Evolutionary conservation across 208 protist genomes (phyloP).

Genomic region (Trypanosoma boissoni): DNA sequence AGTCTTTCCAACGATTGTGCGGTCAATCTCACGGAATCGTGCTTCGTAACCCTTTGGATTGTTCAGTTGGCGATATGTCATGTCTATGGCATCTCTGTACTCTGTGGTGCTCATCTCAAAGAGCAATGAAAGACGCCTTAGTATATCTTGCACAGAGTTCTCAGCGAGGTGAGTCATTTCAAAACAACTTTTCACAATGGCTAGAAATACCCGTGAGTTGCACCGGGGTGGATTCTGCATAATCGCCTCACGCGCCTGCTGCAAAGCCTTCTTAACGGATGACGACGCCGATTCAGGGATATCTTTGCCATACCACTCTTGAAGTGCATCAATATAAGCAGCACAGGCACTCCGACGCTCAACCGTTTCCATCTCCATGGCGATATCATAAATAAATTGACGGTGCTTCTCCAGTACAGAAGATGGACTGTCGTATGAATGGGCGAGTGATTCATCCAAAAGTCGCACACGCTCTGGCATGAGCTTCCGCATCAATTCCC

Average conservation of each 20-base stretch:
- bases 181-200: constrained; percentile 39
- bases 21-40: constrained; percentile 59
- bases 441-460: constrained; percentile 9
- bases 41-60: constrained; percentile 66
- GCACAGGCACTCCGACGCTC: constrained; percentile 34
- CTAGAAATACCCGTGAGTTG: constrained; percentile 28
- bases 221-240: constrained; percentile 20
- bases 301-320: constrained; percentile 24
- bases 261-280: constrained; percentile 24
- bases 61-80: constrained; percentile 35
- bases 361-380: constrained; percentile 28
- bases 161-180: constrained; percentile 42
- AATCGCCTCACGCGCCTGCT: constrained; percentile 33
- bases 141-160: constrained; percentile 50
- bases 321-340: constrained; percentile 47
- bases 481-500: constrained; percentile 40
- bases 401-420: constrained; percentile 36
- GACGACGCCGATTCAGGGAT: constrained; percentile 35
- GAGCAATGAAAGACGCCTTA: constrained; percentile 46
- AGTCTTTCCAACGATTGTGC: constrained; percentile 31
- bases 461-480: constrained; percentile 10
- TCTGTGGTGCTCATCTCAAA: constrained; percentile 36
- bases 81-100: constrained; percentile 45
- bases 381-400: constrained; percentile 34
- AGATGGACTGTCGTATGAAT: constrained; percentile 21